Percentiles rank a stretch among this genome's conserved stretches.
Conservation (phyloP, 2,329 filamentous ascomycete species). For the Emergomyces orientalis region DNA sequence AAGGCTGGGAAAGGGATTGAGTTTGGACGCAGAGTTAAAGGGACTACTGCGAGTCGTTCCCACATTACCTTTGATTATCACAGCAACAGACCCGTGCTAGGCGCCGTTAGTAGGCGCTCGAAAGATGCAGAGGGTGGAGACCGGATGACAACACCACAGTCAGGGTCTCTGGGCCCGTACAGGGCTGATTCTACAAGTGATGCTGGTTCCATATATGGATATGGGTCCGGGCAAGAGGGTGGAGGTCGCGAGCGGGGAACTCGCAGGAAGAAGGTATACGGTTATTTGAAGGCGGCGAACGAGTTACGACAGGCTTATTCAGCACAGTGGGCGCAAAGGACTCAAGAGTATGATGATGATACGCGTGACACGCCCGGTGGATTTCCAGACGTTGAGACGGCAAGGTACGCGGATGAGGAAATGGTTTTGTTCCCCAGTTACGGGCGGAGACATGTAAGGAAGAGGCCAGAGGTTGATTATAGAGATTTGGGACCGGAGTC, state of each 20-base stretch:
- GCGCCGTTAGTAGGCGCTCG: not conserved
- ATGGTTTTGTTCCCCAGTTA: constrained; percentile 96
- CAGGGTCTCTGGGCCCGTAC: not conserved
- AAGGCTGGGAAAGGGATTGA: not conserved
- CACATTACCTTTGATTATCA: not conserved
- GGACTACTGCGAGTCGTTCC: not conserved
- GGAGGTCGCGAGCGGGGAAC: constrained; percentile 51
- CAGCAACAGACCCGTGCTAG: not conserved
- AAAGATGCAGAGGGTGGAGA: not conserved
- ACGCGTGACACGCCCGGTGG: constrained; percentile 56
- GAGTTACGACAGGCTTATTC: constrained; percentile 61
- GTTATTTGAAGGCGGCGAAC: constrained; percentile 61
- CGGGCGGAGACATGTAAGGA: constrained; percentile 59
- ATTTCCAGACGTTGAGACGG: constrained; percentile 78
- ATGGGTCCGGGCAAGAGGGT: constrained; percentile 19
- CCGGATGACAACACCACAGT: constrained; percentile 3
- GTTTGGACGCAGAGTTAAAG: not conserved
- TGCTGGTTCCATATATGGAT: constrained; percentile 16
- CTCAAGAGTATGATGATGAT: constrained; percentile 37
- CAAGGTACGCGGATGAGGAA: constrained; percentile 72
- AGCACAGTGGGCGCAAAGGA: constrained; percentile 45
- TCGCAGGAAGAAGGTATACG: constrained; percentile 68
- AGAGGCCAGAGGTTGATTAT: constrained; percentile 25
- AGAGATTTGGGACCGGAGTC: constrained; percentile 27
- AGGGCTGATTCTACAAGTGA: not conserved